Evolutionary conservation across 2,329 filamentous ascomycete species (phyloP), one percentile per base, ranked within the genome.

Genomic region (Aspergillus sp.): DNA sequence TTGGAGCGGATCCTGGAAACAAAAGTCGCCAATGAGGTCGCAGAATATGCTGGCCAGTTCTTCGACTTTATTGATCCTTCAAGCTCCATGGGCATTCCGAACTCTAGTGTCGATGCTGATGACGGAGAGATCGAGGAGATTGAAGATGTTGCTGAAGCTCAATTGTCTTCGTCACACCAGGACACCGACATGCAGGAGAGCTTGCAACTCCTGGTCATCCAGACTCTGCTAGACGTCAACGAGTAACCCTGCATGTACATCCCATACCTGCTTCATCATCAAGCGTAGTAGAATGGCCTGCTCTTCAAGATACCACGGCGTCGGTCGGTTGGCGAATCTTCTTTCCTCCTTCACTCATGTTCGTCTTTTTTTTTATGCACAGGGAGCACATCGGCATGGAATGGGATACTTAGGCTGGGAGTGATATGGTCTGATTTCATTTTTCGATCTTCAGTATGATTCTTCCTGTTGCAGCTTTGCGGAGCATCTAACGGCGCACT

Each of bases 1-100:
- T 65, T 77, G 14, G 73, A 77, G 49, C 69, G 70, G 2, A 75
- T 76, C 11, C 59, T 77, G 9, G 73, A 76, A 56, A 64, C 67
- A 15, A 77, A 77, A 50, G 62, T 77, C n/a, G 75, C 75, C 19
- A 76, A 77, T 51, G 74, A 77, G 61, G 66, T 76, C 43, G 75
- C 74, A 6, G 74, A 74, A 49, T 75, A 68, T 64, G 75, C 74
- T 0, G 74, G 75, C 4, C 71, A 77, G 54, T 77, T 77, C 64
- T 74, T 77, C 55, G 66, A 65, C 55, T 56, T 56, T 15, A 48
- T 76, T 31, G 70, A 71, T 47, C 40, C 51, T 15, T 51, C 45
- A 5, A 50, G 21, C 19, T 43, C 53, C 17, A 39, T 6, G 9
- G 23, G 39, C n/a, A 6, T 33, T 21, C 6, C 11, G 6, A 6